These are phyloP conservation scores for Suillus alpinus DNA, from an alignment of 768 basidiomycete species.

Conservation along the genomic window DNA sequence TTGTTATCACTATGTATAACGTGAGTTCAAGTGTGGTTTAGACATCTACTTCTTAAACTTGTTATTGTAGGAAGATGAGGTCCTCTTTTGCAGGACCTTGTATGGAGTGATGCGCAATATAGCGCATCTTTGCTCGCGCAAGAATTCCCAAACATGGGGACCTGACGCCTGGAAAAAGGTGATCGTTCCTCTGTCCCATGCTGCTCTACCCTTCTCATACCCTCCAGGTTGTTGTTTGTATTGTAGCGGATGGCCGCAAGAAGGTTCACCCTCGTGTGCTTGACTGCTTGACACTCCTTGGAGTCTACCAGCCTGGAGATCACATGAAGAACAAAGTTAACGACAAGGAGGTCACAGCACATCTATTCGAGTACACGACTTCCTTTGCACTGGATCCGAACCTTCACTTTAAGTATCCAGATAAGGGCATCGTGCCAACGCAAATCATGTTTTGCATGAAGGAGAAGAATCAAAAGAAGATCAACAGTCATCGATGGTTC, in stretches of 20 bases:
- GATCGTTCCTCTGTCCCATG: background rate
- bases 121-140: slow-evolving; percentile 76
- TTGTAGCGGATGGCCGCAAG: slow-evolving; percentile 85
- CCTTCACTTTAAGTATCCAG: slow-evolving; percentile 82
- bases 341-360: slow-evolving; percentile 67
- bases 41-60: slow-evolving; percentile 4
- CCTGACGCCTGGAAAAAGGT: slow-evolving; percentile 96
- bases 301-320: slow-evolving; percentile 80
- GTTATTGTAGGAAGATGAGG: slow-evolving; percentile 70
- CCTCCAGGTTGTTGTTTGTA: slow-evolving; percentile 81
- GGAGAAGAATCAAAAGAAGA: slow-evolving; percentile 96
- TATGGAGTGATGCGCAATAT: slow-evolving; percentile 94
- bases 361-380: slow-evolving; percentile 85
- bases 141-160: slow-evolving; percentile 94
- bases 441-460: slow-evolving; percentile 91
- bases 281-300: slow-evolving; percentile 87
- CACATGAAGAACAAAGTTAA: slow-evolving; percentile 66
- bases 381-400: slow-evolving; percentile 77
- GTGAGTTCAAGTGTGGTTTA: slow-evolving; percentile 47
- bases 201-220: background rate
- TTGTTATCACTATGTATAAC: slow-evolving; percentile 97
- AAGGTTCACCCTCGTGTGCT: slow-evolving; percentile 82
- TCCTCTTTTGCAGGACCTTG: slow-evolving; percentile 88
- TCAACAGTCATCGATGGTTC: slow-evolving; percentile 96
- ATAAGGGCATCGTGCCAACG: slow-evolving; percentile 92